Evolutionary conservation across 495 filamentous ascomycete species (phyloP).

Genomic region (Penicillium canescens): DNA sequence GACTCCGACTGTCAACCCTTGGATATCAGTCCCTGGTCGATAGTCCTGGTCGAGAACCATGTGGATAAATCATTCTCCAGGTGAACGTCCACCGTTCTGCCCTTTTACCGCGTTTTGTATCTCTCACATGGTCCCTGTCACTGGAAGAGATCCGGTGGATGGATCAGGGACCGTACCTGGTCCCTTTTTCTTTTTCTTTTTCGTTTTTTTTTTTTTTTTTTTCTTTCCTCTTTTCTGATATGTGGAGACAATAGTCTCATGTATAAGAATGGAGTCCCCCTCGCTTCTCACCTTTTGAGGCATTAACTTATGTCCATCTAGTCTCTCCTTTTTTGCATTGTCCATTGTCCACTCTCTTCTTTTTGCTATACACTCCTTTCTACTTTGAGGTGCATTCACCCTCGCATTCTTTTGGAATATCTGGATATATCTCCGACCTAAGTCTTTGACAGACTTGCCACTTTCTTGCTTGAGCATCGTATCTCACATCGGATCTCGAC

Average conservation of each 20-base stretch:
- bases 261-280: constrained; percentile 1
- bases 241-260: neutral
- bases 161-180: constrained; percentile 8
- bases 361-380: constrained; percentile 7
- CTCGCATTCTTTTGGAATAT: constrained; percentile 6
- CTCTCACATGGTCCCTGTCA: constrained; percentile 29
- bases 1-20: too few species aligned
- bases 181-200: neutral
- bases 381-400: neutral
- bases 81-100: constrained; percentile 17
- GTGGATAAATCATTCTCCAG: constrained; percentile 9
- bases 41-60: neutral
- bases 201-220: constrained; percentile 5
- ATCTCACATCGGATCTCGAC: too few species aligned
- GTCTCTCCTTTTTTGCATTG: neutral
- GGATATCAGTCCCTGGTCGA: constrained; percentile 9
- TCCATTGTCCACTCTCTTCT: neutral
- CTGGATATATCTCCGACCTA: constrained; percentile 4
- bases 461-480: neutral
- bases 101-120: constrained; percentile 22
- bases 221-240: neutral
- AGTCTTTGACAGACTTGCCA: constrained; percentile 23
- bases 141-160: constrained; percentile 37
- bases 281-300: neutral
- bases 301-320: neutral